Conservation (phyloP, 1,139 yeast genomes). For the Saccharomyces hybrid region DNA sequence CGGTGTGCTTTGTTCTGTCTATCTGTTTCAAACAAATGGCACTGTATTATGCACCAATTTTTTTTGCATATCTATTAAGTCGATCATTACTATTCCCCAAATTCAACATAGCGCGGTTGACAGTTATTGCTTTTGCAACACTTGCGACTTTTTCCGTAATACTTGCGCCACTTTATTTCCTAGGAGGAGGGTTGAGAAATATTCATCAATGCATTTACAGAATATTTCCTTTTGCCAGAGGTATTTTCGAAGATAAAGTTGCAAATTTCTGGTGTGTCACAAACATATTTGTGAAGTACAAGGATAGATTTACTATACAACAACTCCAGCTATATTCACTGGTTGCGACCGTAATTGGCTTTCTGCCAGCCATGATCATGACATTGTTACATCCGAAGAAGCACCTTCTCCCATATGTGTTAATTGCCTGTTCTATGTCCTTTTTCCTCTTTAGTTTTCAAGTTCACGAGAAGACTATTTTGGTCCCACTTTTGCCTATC, state of each 20-base stretch:
- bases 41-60: slow-evolving; percentile 81
- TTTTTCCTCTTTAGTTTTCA: slow-evolving; percentile 89
- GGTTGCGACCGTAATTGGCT: slow-evolving; percentile 53
- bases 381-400: slow-evolving; percentile 48
- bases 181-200: slow-evolving; percentile 37
- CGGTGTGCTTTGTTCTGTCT: slow-evolving; percentile 73
- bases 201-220: slow-evolving; percentile 44
- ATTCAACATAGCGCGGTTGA: slow-evolving; percentile 43
- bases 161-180: slow-evolving; percentile 55
- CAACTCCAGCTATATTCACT: slow-evolving; percentile 61
- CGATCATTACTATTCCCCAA: slow-evolving; percentile 30
- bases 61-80: slow-evolving; percentile 55
- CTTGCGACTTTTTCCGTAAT: slow-evolving; percentile 44
- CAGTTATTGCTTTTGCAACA: slow-evolving; percentile 59
- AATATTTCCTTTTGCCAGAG: slow-evolving; percentile 87
- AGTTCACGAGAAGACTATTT: slow-evolving; percentile 88
- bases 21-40: slow-evolving; percentile 94
- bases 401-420: slow-evolving; percentile 57
- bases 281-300: slow-evolving; percentile 69
- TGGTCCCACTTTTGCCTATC: slow-evolving; percentile 81
- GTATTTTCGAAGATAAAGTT: slow-evolving; percentile 96
- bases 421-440: slow-evolving; percentile 78
- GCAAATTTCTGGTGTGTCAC: slow-evolving; percentile 96
- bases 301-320: slow-evolving; percentile 43
- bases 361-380: slow-evolving; percentile 56